phyloP scores from a whole-genome alignment of 371 early-diverging fungal genomes.

The Zancudomyces culisetae region DNA sequence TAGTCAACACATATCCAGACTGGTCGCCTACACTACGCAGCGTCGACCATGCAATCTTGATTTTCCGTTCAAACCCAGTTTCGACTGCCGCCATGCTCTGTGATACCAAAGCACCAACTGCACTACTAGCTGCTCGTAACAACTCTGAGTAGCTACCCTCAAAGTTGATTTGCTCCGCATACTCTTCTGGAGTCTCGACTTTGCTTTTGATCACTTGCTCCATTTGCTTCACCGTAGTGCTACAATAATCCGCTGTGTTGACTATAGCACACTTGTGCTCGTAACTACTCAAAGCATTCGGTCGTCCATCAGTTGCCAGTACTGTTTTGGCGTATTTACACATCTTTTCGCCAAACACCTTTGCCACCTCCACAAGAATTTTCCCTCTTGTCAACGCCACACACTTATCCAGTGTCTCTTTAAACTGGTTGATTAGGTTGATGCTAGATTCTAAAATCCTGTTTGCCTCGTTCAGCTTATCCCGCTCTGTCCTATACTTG shows the following conservation, averaged over 20 bases:
- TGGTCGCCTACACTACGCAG: slow-evolving; percentile 83
- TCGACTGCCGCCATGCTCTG: slow-evolving; percentile 43
- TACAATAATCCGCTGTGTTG: slow-evolving; percentile 89
- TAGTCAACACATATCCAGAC: slow-evolving; percentile 53
- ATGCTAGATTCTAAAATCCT: slow-evolving; percentile 67
- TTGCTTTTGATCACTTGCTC: slow-evolving; percentile 70
- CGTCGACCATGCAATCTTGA: slow-evolving; percentile 52
- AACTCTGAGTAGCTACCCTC: no score
- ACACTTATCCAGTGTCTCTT: slow-evolving; percentile 64
- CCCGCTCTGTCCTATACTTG: slow-evolving; percentile 18
- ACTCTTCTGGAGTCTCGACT: no score
- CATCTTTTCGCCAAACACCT: slow-evolving; percentile 59
- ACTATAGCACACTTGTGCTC: slow-evolving; percentile 40
- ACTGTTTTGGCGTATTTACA: slow-evolving; percentile 47
- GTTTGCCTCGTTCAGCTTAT: slow-evolving; percentile 34
- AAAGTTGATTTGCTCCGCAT: no score
- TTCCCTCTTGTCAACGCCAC: slow-evolving; percentile 66
- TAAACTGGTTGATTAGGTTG: slow-evolving; percentile 74
- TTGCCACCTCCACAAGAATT: slow-evolving; percentile 53
- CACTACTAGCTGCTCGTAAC: slow-evolving; percentile 9
- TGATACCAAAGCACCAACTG: slow-evolving; percentile 43
- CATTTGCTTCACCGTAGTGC: slow-evolving; percentile 62
- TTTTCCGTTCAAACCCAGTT: slow-evolving; percentile 43
- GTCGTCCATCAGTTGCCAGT: slow-evolving; percentile 40
- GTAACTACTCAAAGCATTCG: slow-evolving; percentile 8